A percentile compares a stretch with the other conserved stretches of the same genome.
Conservation (phyloP, 2,329 filamentous ascomycete genomes). For the Talaromyces sp. region DNA sequence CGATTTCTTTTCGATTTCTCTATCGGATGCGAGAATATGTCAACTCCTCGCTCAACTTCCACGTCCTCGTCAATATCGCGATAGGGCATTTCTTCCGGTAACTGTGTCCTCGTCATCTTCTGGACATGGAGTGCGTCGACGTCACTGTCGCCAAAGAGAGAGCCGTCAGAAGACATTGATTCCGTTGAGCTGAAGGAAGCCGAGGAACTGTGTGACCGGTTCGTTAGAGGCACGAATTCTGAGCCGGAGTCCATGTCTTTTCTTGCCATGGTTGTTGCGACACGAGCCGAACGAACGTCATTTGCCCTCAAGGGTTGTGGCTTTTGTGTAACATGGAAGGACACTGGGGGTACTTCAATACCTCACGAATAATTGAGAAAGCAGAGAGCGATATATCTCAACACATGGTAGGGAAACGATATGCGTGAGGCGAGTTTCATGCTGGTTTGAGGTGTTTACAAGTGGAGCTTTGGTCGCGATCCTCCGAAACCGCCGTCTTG, state of each 20-base stretch:
- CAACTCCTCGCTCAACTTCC: conserved; percentile 26
- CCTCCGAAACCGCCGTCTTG: conserved; percentile 5
- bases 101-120: conserved; percentile 8
- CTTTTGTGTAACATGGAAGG: conserved; percentile 5
- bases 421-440: neutral
- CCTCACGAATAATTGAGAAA: neutral
- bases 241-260: neutral
- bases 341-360: neutral
- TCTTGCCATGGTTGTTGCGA: conserved; percentile 13
- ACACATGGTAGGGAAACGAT: no score
- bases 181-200: conserved; percentile 27
- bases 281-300: neutral
- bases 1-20: conserved; percentile 30
- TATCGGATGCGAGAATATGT: conserved; percentile 24
- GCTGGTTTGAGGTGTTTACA: neutral
- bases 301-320: neutral
- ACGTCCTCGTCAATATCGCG: conserved; percentile 35
- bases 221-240: conserved; percentile 29
- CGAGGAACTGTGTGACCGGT: conserved; percentile 25
- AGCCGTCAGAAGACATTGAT: conserved; percentile 1
- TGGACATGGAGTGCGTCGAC: conserved; percentile 20
- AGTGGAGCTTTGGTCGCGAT: neutral
- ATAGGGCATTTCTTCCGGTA: conserved; percentile 27
- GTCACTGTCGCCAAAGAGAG: neutral
- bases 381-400: neutral